Conservation (phyloP, 306 rosid species). For the Cucumis melo region DNA sequence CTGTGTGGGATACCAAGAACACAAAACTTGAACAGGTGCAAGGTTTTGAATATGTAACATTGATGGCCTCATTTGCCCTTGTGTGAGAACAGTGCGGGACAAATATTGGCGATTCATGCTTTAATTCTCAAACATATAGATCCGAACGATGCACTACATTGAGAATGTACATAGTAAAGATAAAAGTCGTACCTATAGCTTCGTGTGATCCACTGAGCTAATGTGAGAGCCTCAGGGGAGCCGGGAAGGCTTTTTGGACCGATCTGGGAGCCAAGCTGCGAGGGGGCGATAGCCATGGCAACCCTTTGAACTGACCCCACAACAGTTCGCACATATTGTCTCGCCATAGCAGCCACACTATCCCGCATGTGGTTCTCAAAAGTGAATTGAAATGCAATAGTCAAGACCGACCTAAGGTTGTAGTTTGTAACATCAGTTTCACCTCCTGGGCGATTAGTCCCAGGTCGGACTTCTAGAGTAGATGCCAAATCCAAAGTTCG, state of each 20-base stretch:
- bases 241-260: slow-evolving; percentile 69
- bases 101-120: not conserved
- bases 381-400: slow-evolving; percentile 89
- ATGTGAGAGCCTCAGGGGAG: slow-evolving; percentile 81
- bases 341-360: slow-evolving; percentile 96
- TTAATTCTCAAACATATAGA: not conserved
- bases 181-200: slow-evolving; percentile 51
- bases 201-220: slow-evolving; percentile 65
- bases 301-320: slow-evolving; percentile 95
- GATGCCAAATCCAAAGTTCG: slow-evolving; percentile 92
- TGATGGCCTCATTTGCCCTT: not conserved
- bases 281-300: slow-evolving; percentile 96
- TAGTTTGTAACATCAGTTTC: slow-evolving; percentile 42
- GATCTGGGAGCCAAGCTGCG: slow-evolving; percentile 38
- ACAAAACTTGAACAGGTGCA: slow-evolving; percentile 41
- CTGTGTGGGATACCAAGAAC: slow-evolving; percentile 13
- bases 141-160: not conserved
- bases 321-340: slow-evolving; percentile 86
- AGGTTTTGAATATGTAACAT: not conserved
- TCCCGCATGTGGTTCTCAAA: slow-evolving; percentile 79
- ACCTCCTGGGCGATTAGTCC: slow-evolving; percentile 32
- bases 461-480: slow-evolving; percentile 72
- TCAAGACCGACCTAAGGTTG: slow-evolving; percentile 81
- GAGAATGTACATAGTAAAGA: not conserved
- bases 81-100: not conserved